A percentile compares a stretch with the other conserved stretches of the same genome.
Conservation (phyloP, 1,139 yeast genomes). For the Kazachstania sp. region DNA sequence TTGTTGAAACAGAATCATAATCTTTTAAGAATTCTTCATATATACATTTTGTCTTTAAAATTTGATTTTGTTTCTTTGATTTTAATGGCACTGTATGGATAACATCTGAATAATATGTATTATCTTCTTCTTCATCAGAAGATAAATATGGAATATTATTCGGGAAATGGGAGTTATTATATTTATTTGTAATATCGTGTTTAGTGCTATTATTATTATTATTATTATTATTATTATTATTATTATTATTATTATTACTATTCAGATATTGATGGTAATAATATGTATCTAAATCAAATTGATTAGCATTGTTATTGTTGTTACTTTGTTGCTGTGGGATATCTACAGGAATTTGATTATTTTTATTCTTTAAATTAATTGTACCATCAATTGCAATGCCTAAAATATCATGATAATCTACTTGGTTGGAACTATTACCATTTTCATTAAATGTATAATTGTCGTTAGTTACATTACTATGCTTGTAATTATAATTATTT, state of each 20-base stretch:
- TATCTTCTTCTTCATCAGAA: neutral
- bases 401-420: neutral
- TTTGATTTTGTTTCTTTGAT: neutral
- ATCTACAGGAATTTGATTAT: neutral
- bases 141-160: neutral
- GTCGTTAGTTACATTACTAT: neutral
- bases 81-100: slow-evolving; percentile 9
- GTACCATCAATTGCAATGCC: neutral
- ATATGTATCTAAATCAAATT: neutral
- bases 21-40: slow-evolving; percentile 4
- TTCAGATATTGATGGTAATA: too few species aligned
- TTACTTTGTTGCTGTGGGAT: neutral
- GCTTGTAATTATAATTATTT: slow-evolving; percentile 5
- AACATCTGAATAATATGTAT: neutral
- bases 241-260: neutral
- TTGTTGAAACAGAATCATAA: neutral
- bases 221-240: neutral
- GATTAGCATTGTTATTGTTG: too few species aligned
- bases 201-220: too few species aligned
- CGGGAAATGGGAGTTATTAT: neutral
- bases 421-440: neutral
- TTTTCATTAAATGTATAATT: neutral
- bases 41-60: neutral
- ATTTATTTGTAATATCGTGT: too few species aligned
- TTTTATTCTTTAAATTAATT: neutral